Conservation (phyloP, 164 flowering plant genomes). For the Berberis vulgaris region DNA sequence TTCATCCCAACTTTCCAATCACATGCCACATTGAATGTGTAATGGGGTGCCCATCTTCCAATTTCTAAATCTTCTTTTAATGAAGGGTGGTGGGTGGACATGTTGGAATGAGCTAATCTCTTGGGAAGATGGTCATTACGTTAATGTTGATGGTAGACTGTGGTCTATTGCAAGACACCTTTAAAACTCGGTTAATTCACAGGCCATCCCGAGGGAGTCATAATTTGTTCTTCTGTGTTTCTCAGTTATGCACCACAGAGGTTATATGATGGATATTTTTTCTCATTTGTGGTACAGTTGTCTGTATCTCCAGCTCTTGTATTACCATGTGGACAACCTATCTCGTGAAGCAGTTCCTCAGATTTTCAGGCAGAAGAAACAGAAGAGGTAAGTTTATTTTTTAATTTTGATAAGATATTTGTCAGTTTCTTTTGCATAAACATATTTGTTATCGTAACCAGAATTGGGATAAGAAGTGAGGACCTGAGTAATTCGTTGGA, state of each 20-base stretch:
- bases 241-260: not conserved
- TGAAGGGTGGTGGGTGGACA: too few species aligned
- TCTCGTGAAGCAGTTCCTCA: constrained; percentile 62
- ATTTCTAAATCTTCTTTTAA: too few species aligned
- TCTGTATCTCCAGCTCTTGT: constrained; percentile 84
- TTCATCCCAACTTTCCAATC: too few species aligned
- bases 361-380: constrained; percentile 71
- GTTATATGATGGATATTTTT: not conserved
- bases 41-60: too few species aligned
- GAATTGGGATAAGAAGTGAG: constrained; percentile 32
- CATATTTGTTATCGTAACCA: not conserved
- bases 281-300: constrained; percentile 42
- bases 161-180: too few species aligned
- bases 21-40: too few species aligned
- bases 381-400: constrained; percentile 43
- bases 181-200: too few species aligned
- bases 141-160: too few species aligned
- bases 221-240: not conserved
- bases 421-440: not conserved
- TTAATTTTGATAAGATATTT: not conserved
- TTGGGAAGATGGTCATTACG: too few species aligned
- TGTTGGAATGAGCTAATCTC: too few species aligned
- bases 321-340: constrained; percentile 51
- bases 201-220: too few species aligned
- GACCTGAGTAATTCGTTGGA: constrained; percentile 52